Percentiles rank a stretch among this genome's conserved stretches.
These are phyloP conservation scores for Tetramitus jugosus DNA, from an alignment of 208 protist species.

Conservation along the genomic window DNA sequence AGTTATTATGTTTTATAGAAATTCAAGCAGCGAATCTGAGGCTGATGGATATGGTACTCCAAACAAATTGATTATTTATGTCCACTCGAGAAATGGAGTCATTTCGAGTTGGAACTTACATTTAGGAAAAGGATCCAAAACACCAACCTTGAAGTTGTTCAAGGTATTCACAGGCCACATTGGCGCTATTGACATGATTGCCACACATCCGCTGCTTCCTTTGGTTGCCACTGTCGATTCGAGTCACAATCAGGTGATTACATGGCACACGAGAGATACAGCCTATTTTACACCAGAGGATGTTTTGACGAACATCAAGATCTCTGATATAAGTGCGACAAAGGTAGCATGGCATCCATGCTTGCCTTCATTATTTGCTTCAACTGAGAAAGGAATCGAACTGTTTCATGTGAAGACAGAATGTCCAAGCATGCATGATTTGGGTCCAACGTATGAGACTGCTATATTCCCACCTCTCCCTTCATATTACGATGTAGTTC, in stretches of 20 bases:
- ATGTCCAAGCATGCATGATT: neutral
- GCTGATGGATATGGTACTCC: neutral
- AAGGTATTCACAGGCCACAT: conserved; percentile 9
- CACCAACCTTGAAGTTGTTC: neutral
- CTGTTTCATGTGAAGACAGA: neutral
- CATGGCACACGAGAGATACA: conserved; percentile 8
- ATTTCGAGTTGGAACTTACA: neutral
- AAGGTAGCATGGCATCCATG: neutral
- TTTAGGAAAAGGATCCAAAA: neutral
- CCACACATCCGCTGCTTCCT: neutral
- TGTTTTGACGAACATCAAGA: conserved; percentile 14
- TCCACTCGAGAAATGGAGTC: neutral
- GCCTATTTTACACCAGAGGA: neutral
- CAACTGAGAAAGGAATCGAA: neutral
- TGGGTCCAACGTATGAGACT: neutral
- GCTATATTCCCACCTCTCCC: neutral
- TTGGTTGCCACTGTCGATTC: neutral
- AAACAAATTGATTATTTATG: neutral
- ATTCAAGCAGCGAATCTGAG: neutral
- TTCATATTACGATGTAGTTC: neutral
- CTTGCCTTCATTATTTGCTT: neutral
- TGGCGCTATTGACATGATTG: neutral
- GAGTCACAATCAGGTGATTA: neutral
- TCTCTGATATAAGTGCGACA: neutral
- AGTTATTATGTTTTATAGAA: neutral